Evolutionary conservation across 352 stramenopile species (phyloP).

Genomic region (Achlya hypogyna): DNA sequence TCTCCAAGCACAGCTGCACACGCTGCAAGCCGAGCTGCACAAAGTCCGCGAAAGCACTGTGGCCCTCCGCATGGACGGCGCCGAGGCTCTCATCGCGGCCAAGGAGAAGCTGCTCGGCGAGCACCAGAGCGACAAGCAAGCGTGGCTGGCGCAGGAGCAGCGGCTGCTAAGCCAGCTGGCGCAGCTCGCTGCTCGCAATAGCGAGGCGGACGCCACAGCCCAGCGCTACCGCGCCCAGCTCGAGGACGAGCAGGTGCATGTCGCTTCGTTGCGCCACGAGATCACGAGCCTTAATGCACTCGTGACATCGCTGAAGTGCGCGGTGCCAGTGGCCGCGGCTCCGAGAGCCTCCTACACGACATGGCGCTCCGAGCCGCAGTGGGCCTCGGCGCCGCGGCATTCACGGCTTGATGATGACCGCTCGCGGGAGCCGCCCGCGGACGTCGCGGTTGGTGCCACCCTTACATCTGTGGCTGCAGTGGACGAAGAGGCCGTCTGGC

Average conservation of each 20-base stretch:
- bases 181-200: slow-evolving; percentile 40
- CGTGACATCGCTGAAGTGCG: slow-evolving; percentile 7
- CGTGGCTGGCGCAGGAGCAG: slow-evolving; percentile 50
- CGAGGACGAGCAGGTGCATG: slow-evolving; percentile 69
- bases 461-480: not conserved
- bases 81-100: slow-evolving; percentile 3
- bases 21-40: not conserved
- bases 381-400: not conserved
- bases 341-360: not conserved
- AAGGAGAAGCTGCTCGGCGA: slow-evolving; percentile 33
- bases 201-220: slow-evolving; percentile 36
- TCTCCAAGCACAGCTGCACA: not conserved
- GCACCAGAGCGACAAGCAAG: slow-evolving; percentile 42
- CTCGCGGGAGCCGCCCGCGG: not conserved
- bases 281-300: slow-evolving; percentile 50
- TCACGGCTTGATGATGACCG: not conserved
- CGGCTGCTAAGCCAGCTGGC: slow-evolving; percentile 37
- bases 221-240: slow-evolving; percentile 63
- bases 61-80: not conserved
- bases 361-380: not conserved
- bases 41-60: not conserved
- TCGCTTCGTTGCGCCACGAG: slow-evolving; percentile 57
- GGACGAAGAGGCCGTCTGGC: not conserved
- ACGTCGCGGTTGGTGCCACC: not conserved
- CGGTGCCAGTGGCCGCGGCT: not conserved